Evolutionary conservation across 75 land plant genomes (phyloP).

Genomic region (Ceratopteris richardii): DNA sequence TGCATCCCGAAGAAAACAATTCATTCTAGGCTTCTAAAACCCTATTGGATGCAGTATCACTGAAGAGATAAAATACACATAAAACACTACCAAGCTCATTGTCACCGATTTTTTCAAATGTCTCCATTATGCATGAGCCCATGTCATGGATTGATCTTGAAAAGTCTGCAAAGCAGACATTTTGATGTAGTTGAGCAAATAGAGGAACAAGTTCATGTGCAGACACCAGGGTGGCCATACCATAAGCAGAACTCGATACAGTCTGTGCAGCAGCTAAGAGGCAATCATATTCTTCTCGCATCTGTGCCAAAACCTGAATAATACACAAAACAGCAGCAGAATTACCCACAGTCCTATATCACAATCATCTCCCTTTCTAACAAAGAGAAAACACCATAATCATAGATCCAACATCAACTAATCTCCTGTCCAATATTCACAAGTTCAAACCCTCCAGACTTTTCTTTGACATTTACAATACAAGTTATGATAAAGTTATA

Average conservation of each 20-base stretch:
- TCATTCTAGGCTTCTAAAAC: neutral
- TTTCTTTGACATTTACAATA: too few species aligned
- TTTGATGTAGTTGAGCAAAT: neutral
- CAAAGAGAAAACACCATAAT: too few species aligned
- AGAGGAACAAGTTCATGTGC: too few species aligned
- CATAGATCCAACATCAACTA: too few species aligned
- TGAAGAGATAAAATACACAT: neutral
- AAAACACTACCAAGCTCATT: neutral
- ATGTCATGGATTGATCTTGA: conserved; percentile 3
- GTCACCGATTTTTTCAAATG: neutral
- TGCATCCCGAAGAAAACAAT: neutral
- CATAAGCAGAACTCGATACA: neutral
- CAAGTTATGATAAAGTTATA: too few species aligned
- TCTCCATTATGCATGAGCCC: conserved; percentile 2
- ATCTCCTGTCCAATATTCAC: too few species aligned
- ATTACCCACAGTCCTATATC: too few species aligned
- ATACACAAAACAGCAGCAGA: too few species aligned
- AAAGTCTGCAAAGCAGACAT: neutral
- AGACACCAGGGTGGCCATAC: too few species aligned
- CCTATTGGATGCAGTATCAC: neutral
- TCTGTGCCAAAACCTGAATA: neutral
- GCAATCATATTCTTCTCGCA: neutral
- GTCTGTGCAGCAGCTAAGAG: conserved; percentile 2
- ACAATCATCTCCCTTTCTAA: too few species aligned
- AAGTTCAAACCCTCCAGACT: too few species aligned